Evolutionary conservation across 495 filamentous ascomycete genomes (phyloP), one percentile per base, ranked within the genome.

Genomic region (Penicillium fimorum): DNA sequence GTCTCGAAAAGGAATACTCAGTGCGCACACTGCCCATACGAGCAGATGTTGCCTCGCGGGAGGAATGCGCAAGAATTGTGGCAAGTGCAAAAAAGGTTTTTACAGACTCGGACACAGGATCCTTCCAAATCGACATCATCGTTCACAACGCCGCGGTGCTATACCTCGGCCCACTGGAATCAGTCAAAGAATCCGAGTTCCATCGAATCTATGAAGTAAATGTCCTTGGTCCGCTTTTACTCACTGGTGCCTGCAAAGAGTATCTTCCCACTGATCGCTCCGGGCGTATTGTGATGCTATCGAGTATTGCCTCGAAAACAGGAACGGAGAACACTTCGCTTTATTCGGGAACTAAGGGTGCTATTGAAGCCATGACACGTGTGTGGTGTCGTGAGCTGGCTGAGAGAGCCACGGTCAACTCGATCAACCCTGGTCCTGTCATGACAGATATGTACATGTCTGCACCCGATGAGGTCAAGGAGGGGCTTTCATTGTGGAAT

Each of bases 371-470:
- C 22, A 22, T 22, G 22, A 22, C 22, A 22, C 22, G 87, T 67
- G 87, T 84, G 1, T 94, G 90, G 90, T 70, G 80, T 0, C 76
- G 87, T 12, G 90, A 94, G 72, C 74, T 94, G 25, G 72, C 80
- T 6, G 83, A 89, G 65, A 68, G 82, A 13, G 77, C 75, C 2
- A 94, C 90, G 0, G 88, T 92, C 40, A 92, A 92, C 65, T 80
- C 84, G 1, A 73, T 94, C 42, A 94, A 92, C 69, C 90, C 89
- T 0, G 90, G 90, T 1, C 88, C 89, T 0, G 88, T 90, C 0
- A 78, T 79, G 55, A 87, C 84, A 1, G 87, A 88, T 50, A 90
- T 84, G 83, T 82, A 79, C 52, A 51, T 59, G 3, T 54, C 57
- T 7, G 77, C 74, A 1, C 63, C 66, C 32, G 61, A 63, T 20